Percentiles rank a stretch among this genome's conserved stretches.
Evolutionary conservation across 2,329 filamentous ascomycete species (phyloP).

Genomic region (Colletotrichum sp.): DNA sequence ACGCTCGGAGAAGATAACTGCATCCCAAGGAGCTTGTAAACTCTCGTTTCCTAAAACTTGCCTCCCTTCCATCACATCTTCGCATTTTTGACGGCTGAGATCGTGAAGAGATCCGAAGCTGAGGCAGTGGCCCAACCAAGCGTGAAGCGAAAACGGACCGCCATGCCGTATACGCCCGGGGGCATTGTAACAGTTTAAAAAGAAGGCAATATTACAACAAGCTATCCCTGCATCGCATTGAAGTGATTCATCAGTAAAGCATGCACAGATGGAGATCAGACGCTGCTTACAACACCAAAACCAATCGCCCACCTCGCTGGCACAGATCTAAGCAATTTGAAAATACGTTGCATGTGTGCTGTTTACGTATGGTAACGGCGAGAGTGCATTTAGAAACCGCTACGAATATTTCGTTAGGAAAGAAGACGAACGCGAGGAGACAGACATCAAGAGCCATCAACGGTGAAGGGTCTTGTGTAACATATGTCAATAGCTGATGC

Average conservation of each 20-base stretch:
- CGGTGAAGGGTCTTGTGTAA: background rate
- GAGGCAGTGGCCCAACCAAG: background rate
- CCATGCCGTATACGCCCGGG: background rate
- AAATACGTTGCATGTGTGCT: accelerated
- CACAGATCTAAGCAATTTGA: background rate
- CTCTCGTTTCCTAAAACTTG: background rate
- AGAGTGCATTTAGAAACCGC: background rate
- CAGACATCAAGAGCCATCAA: background rate
- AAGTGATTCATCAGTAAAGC: background rate
- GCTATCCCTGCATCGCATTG: background rate
- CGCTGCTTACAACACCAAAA: background rate
- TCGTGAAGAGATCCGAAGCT: background rate
- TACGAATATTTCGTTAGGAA: background rate
- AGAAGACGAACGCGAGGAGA: background rate
- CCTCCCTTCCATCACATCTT: background rate
- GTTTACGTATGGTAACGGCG: accelerated
- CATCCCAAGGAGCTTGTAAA: no score
- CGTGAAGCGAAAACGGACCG: background rate
- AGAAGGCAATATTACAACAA: background rate
- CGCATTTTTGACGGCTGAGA: background rate
- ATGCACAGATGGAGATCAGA: background rate
- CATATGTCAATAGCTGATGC: background rate
- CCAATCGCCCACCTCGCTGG: accelerated
- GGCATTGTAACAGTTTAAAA: accelerated
- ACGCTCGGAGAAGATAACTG: no score